Conservation (phyloP, 2,329 filamentous ascomycete genomes). For the Coccinonectria pachysandricola region DNA sequence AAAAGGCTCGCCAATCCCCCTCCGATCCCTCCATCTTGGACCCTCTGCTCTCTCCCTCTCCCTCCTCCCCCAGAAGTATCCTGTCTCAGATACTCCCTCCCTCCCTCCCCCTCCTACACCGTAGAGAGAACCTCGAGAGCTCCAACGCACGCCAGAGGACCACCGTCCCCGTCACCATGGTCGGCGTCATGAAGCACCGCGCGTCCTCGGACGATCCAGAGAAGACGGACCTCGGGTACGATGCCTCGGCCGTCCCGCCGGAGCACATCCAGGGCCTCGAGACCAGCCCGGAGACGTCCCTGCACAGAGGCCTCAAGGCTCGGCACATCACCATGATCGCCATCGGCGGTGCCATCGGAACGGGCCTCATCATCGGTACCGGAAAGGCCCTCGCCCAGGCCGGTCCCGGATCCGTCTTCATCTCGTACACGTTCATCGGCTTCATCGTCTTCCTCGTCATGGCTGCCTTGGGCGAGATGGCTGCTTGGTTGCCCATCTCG, state of each 20-base stretch:
- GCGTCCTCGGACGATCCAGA: background rate
- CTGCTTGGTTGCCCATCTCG: constrained; percentile 67
- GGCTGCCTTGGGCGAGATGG: constrained; percentile 76
- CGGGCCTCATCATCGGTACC: constrained; percentile 63
- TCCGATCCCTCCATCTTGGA: too few relatives aligned
- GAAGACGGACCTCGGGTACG: constrained; percentile 6
- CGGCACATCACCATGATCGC: constrained; percentile 52
- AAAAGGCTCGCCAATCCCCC: too few relatives aligned
- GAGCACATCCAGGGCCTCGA: constrained; percentile 37
- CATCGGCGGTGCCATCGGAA: constrained; percentile 65
- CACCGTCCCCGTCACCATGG: too few relatives aligned
- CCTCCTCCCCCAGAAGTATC: too few relatives aligned
- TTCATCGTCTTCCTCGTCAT: constrained; percentile 71
- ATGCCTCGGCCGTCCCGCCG: constrained; percentile 18
- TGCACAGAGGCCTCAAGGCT: constrained; percentile 43
- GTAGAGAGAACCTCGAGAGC: too few relatives aligned
- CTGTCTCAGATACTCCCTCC: too few relatives aligned
- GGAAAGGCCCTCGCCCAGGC: constrained; percentile 42
- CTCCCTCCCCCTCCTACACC: too few relatives aligned
- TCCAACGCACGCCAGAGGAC: too few relatives aligned
- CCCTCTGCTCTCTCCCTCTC: too few relatives aligned
- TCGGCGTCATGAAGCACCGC: background rate
- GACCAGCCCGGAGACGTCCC: constrained; percentile 36
- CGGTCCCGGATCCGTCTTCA: constrained; percentile 57
- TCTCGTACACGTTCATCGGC: constrained; percentile 61